A percentile compares a stretch with the other conserved stretches of the same genome.
phyloP scores from a whole-genome alignment of 2,329 filamentous ascomycete genomes.

The Monosporascus sp. region DNA sequence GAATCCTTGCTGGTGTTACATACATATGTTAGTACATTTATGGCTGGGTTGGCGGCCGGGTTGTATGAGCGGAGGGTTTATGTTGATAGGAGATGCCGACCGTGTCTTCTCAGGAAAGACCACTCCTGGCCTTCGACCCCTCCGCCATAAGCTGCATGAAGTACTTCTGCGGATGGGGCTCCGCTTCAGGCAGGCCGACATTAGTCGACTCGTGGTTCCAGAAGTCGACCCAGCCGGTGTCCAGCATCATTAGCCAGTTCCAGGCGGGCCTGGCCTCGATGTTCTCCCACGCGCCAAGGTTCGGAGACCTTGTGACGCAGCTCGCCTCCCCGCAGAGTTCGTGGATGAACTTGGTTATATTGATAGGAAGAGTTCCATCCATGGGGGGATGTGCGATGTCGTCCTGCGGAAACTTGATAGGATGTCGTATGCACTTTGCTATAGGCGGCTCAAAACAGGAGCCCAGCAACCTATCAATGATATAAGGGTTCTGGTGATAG shows the following conservation, averaged over 20 bases:
- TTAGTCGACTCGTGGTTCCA: slow-evolving; percentile 9
- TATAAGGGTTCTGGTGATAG: too few species aligned
- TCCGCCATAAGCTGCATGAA: slow-evolving; percentile 11
- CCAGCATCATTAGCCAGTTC: slow-evolving; percentile 13
- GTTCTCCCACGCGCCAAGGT: slow-evolving; percentile 1
- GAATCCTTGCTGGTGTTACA: slow-evolving; percentile 76
- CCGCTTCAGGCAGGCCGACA: slow-evolving; percentile 2
- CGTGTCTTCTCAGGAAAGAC: slow-evolving; percentile 9
- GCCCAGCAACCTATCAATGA: too few species aligned
- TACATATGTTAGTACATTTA: slow-evolving; percentile 77
- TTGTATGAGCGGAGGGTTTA: neutral
- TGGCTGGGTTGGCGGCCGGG: neutral
- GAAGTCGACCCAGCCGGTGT: slow-evolving; percentile 6
- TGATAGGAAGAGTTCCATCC: too few species aligned
- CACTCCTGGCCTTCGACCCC: slow-evolving; percentile 11
- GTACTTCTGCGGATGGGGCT: neutral
- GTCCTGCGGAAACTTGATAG: neutral
- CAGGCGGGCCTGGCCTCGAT: slow-evolving; percentile 13
- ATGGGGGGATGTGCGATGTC: slow-evolving; percentile 3
- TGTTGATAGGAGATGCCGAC: neutral
- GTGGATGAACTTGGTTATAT: slow-evolving; percentile 10
- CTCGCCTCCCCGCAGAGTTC: slow-evolving; percentile 9
- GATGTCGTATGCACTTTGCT: too few species aligned
- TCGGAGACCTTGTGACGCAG: slow-evolving; percentile 7
- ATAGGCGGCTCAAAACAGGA: too few species aligned